Base-by-base conservation (phyloP, 139 green algal genomes). In the Chlamydomonas incerta region DNA sequence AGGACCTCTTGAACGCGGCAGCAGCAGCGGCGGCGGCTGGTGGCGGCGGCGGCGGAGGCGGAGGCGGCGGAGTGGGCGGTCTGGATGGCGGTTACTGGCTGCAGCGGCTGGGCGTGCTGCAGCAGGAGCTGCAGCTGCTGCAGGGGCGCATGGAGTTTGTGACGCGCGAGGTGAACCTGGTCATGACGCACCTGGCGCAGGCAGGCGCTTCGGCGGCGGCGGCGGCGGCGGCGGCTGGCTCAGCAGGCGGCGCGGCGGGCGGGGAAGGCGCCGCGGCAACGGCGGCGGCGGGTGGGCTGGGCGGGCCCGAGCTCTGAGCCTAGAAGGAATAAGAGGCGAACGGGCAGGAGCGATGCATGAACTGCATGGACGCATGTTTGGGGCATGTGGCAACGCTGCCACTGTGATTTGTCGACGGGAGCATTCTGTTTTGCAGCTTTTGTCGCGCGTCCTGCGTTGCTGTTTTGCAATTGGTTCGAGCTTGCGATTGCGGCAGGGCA, bases 121-220 rank as follows among this genome's bases (percentile, higher is more conserved):
- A 89, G 57, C 35, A 80, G 84, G 73, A 83, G 66, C 66, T 88
- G 84, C 66, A 60, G 52, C 34, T 83, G 67, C 47, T 88, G 55
- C 65, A 71, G 70, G 67, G 58, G 18, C 55, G 76, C 5, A 46
- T 89, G 70, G 75, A 89, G 33, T 1, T 82, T 2, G n/a, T 89
- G 41, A 33, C 35, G 13, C 35, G 58, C 34, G 74, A 88, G 81
- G 81, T 86, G 26, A n/a, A 55, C 24, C 4, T 24, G 33, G 80
- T 84, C 15, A 34, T 84, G 63, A 20, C 24, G 24, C 65, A 84
- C 46, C 77, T 84, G 63, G n/a, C 63, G 28, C 21, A 35, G n/a
- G 21, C n/a, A n/a, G n/a, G n/a, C n/a, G n/a, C n/a, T n/a, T n/a
- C n/a, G n/a, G n/a, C n/a, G n/a, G n/a, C n/a, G 65, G 63, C 35